Conservation (phyloP, 2,329 filamentous ascomycete species). For the Fusarium vanettenii region DNA sequence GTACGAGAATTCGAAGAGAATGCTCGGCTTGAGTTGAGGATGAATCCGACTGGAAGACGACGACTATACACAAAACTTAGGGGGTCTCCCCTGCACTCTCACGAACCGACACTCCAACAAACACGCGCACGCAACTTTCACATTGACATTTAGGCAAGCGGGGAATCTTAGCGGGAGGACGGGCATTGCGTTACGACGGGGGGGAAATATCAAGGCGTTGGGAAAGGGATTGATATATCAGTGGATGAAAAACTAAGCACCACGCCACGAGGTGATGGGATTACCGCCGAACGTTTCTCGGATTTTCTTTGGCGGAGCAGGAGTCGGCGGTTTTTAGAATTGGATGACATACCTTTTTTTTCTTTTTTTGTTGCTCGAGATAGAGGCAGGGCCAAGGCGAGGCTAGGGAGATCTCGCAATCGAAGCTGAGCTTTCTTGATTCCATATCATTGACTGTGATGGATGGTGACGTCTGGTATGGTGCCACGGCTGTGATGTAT, state of each 20-base stretch:
- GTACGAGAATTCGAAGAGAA: constrained; percentile 88
- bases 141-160: constrained; percentile 42
- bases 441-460: background rate
- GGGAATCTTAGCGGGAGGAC: constrained; percentile 42
- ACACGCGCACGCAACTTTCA: constrained; percentile 29
- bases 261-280: constrained; percentile 8
- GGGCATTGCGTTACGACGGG: constrained; percentile 38
- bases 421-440: constrained; percentile 10
- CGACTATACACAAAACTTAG: constrained; percentile 4
- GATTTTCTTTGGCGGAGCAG: constrained; percentile 24
- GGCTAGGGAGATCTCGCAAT: constrained; percentile 22
- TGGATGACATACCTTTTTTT: constrained; percentile 27
- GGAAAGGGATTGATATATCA: constrained; percentile 37
- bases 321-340: constrained; percentile 41
- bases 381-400: constrained; percentile 32
- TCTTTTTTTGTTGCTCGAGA: constrained; percentile 28
- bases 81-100: constrained; percentile 1
- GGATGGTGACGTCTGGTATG: background rate
- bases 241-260: constrained; percentile 12
- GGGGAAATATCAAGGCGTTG: constrained; percentile 37
- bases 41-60: background rate
- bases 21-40: constrained; percentile 65
- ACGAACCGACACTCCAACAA: constrained; percentile 22
- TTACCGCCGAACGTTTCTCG: constrained; percentile 24
- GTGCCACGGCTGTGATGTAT: background rate